Base-by-base conservation (phyloP, 2,329 filamentous ascomycete species). In the Xylariaceae sp. region DNA sequence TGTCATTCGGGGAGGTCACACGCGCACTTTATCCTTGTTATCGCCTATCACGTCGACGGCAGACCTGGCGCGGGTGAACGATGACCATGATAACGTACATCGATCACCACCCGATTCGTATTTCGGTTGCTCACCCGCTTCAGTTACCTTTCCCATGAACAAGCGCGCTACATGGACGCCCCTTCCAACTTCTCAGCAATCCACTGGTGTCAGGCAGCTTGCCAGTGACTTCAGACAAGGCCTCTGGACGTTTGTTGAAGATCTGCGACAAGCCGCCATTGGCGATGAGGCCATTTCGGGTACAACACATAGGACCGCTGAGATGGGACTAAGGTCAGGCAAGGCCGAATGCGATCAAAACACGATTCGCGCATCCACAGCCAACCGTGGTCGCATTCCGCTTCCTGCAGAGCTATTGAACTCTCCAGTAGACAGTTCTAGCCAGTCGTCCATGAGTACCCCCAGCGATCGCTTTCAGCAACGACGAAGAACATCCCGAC, bases 221-320 rank as follows among this genome's bases (percentile, higher is more conserved):
- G 89, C 92, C 13, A 88, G 90, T 61, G 94, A 97, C 74, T 86
- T 99, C 73, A 90, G 88, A 72, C 85, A 94, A 55, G 93, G 94
- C 1, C 77, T 99, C 53, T 92, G 89, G 85, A 96, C 90, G 1
- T 99, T 99, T 74, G 86, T 96, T 61, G 94, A 97, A 72, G 94
- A 99, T 71, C 85, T 99, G 52, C 84, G 92, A 65, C 94, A 97
- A 74, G 95, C 93, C 11, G 96, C 94, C 0, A 92, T 99, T 5
- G 94, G 94, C 23, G 94, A 99, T 57, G 94, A 99, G 76, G 90
- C 87, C 13, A 84, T 91, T 63, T 85, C 80, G 61, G 87, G 85
- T 11, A 73, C 70, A n/a, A 71, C 68, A 47, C 69, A 75, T 60
- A 66, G 73, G 50, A 75, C 72, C 61, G 71, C 64, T 61, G 73